Evolutionary conservation across 257 asterid genomes (phyloP).

Genomic region (Solanum ossicruentum): DNA sequence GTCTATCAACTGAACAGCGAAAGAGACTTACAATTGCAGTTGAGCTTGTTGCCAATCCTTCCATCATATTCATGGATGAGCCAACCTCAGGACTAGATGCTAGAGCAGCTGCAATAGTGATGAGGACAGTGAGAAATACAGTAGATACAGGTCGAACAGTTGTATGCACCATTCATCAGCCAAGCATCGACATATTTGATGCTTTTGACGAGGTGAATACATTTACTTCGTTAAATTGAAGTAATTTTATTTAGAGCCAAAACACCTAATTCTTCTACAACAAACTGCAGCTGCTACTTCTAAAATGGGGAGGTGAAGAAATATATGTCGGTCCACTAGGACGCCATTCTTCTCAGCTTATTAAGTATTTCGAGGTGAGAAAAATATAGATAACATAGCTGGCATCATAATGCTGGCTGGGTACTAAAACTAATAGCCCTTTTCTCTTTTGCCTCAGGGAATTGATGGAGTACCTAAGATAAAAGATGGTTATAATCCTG

Average conservation of each 20-base stretch:
- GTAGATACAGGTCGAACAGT: constrained; percentile 56
- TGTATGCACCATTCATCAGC: constrained; percentile 61
- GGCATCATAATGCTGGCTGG: background rate
- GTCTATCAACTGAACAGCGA: constrained; percentile 46
- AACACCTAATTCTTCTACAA: background rate
- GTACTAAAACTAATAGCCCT: background rate
- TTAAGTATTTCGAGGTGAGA: constrained; percentile 32
- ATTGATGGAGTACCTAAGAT: constrained; percentile 28
- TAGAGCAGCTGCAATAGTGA: constrained; percentile 56
- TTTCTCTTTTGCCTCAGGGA: background rate
- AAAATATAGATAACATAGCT: background rate
- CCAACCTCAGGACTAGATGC: constrained; percentile 58
- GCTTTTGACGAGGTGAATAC: constrained; percentile 42
- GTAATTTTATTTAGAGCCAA: background rate
- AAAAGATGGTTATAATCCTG: constrained; percentile 52
- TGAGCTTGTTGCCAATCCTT: constrained; percentile 53
- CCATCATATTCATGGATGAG: constrained; percentile 52
- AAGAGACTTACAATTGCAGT: constrained; percentile 60
- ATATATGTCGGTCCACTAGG: constrained; percentile 44
- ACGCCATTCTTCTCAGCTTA: constrained; percentile 31
- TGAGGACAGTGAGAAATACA: constrained; percentile 47
- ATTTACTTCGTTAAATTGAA: background rate
- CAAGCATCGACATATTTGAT: constrained; percentile 59
- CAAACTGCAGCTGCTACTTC: constrained; percentile 32
- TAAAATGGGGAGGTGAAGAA: constrained; percentile 57